Base-by-base conservation (phyloP, 2,329 filamentous ascomycete genomes). In the Chaetomium sp. region DNA sequence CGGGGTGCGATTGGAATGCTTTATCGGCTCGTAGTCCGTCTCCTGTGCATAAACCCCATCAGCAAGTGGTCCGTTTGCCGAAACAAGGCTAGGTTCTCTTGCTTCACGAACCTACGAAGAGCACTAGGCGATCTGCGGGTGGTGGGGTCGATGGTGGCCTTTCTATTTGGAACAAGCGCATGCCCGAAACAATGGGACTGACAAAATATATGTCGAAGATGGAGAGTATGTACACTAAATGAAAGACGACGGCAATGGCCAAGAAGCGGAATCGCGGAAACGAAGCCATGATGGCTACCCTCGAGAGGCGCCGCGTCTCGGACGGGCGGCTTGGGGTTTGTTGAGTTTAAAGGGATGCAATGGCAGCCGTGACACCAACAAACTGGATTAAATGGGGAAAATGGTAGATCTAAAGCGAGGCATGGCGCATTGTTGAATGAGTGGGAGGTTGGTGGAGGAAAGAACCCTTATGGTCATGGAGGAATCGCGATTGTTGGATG, bases 191-290 rank as follows among this genome's bases (percentile, higher is more conserved):
- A 71, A 99, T 95, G 25, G 95, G 95, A 76, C 93, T 97, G 75
- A 97, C 93, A 75, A 99, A 99, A 79, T 99, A 98, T 69, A 98
- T 95, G 77, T 97, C 93, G 79, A 99, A 99, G 74, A 98, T 98
- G 66, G 93, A 97, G 75, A 90, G 91, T 63, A 97, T 90, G 77
- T 99, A 99, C 69, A 96, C 86, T 61, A 98, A 77, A 78, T 99
- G 96, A 76, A 99, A 99, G 67, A 94, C 80, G 75, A 97, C 85
- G 72, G 95, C 95, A 75, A 96, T 86, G 75, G 90, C 88, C 77
- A 98, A 80, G 76, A 99, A 98, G 75, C 89, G 89, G 74, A 91
- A 86, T 75, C 93, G 92, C 71, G 79, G 80, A 70, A 83, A 79
- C 66, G 80, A 75, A 67, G 83, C 83, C 86, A 88, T 88, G 70